Evolutionary conservation across 352 stramenopile species (phyloP).

Genomic region (Globisporangium megalacanthum): DNA sequence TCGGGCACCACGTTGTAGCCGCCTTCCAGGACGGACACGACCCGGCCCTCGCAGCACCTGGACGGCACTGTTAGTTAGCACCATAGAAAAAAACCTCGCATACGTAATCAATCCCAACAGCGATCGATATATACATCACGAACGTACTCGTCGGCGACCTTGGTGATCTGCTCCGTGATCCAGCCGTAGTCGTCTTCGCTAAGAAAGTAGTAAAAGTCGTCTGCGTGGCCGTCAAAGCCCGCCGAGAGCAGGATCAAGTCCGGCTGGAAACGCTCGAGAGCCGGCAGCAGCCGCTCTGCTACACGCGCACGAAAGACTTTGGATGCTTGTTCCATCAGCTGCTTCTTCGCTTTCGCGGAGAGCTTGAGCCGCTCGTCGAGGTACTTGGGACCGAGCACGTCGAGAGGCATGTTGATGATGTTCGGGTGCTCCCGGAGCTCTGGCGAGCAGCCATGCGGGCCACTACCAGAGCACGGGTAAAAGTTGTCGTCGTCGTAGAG

Average conservation of each 20-base stretch:
- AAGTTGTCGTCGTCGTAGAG: conserved; percentile 60
- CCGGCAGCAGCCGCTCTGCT: conserved; percentile 33
- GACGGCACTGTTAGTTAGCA: not conserved
- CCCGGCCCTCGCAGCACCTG: conserved; percentile 85
- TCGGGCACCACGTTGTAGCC: conserved; percentile 76
- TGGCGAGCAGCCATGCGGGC: conserved; percentile 37
- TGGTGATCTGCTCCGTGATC: conserved; percentile 77
- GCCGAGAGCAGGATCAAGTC: conserved; percentile 70
- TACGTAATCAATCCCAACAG: not conserved
- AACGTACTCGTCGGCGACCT: conserved; percentile 89
- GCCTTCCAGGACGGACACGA: conserved; percentile 95
- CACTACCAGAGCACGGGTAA: conserved; percentile 50
- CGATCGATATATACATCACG: not conserved
- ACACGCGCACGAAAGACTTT: conserved; percentile 40
- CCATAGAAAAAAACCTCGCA: not conserved
- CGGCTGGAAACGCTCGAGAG: conserved; percentile 40
- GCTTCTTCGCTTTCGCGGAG: conserved; percentile 43
- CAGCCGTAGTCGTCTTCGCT: conserved; percentile 84
- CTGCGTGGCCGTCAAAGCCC: conserved; percentile 57
- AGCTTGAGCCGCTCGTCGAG: conserved; percentile 55
- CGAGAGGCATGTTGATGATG: conserved; percentile 52
- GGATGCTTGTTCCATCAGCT: conserved; percentile 43
- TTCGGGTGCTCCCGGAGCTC: conserved; percentile 42
- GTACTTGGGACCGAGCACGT: conserved; percentile 43
- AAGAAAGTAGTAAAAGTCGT: conserved; percentile 74